phyloP scores from a whole-genome alignment of 495 filamentous ascomycete species.

The Collariella sp. region DNA sequence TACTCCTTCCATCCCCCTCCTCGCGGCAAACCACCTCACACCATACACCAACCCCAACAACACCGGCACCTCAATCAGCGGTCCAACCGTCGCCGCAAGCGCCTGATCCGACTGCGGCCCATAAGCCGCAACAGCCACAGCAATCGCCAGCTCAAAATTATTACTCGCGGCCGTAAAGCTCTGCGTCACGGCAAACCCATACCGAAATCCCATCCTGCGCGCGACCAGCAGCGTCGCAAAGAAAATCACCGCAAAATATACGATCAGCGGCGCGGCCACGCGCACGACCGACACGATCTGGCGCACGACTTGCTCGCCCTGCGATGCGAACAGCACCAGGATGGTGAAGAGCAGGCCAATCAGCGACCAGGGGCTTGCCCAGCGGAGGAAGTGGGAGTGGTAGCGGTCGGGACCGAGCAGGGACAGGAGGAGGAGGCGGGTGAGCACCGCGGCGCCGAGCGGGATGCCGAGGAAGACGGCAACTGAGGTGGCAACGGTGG shows the following conservation, averaged over 20 bases:
- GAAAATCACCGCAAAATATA: slow-evolving; percentile 75
- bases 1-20: slow-evolving; percentile 50
- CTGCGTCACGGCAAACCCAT: slow-evolving; percentile 65
- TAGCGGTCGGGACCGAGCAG: slow-evolving; percentile 52
- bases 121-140: slow-evolving; percentile 79
- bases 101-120: slow-evolving; percentile 76
- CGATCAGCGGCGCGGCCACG: slow-evolving; percentile 68
- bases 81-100: slow-evolving; percentile 81
- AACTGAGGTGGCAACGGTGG: slow-evolving; percentile 66
- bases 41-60: slow-evolving; percentile 74
- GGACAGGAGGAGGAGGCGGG: slow-evolving; percentile 54
- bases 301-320: slow-evolving; percentile 69
- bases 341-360: slow-evolving; percentile 84
- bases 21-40: slow-evolving; percentile 50
- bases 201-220: slow-evolving; percentile 60
- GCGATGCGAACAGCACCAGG: slow-evolving; percentile 73
- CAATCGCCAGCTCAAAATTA: slow-evolving; percentile 91
- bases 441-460: slow-evolving; percentile 67
- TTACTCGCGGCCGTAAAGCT: slow-evolving; percentile 93
- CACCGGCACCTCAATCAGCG: slow-evolving; percentile 86
- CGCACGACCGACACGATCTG: slow-evolving; percentile 77
- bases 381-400: slow-evolving; percentile 59
- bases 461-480: slow-evolving; percentile 83
- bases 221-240: slow-evolving; percentile 52
- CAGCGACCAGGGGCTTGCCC: slow-evolving; percentile 62